Base-by-base conservation (phyloP, 2,329 filamentous ascomycete genomes). In the Arthroderma uncinatum region DNA sequence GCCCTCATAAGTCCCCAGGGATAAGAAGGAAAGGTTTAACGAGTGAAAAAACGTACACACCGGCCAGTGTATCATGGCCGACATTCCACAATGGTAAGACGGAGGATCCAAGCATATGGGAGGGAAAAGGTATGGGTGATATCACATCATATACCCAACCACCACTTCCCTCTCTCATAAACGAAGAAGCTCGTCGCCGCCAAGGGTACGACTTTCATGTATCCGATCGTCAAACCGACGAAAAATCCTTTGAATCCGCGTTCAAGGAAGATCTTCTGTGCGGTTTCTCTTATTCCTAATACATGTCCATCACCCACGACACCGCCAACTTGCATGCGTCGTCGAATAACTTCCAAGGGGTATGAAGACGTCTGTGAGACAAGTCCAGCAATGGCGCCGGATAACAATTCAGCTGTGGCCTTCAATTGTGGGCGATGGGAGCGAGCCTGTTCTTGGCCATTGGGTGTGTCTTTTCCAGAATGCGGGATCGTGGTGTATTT, bases 241-340 rank as follows among this genome's bases (percentile, higher is more conserved):
- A 89, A 98, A 75, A 95, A 97, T 0, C 93, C 93, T 54, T 80
- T 78, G 59, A 85, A 73, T 0, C 93, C 93, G 57, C 79, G 80
- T 73, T 96, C 89, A 48, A 79, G 75, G 63, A 83, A 83, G 61
- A 98, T 93, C 68, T 83, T 79, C 62, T 73, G 75, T 2, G 84
- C 84, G 0, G 92, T 95, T 73, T 97, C 92, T 14, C 76, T 74
- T 62, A 98, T 88, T 54, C 83, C 78, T 48, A 95, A 73, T 48
- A 87, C 78, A 64, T 83, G 88, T 0, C 92, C 91, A 68, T 97
- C 91, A 1, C 93, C 93, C 0, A 97, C 89, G 0, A 92, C 91
- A 9, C 92, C 93, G 52, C 89, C 88, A 12, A 98, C 93, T 70
- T 98, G 93, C 92, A 98, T 97, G 52, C 93, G 80, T 62, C 93